These are phyloP conservation scores for Magnusiomyces ingens DNA, from an alignment of 1,139 yeast species.

Conservation along the genomic window DNA sequence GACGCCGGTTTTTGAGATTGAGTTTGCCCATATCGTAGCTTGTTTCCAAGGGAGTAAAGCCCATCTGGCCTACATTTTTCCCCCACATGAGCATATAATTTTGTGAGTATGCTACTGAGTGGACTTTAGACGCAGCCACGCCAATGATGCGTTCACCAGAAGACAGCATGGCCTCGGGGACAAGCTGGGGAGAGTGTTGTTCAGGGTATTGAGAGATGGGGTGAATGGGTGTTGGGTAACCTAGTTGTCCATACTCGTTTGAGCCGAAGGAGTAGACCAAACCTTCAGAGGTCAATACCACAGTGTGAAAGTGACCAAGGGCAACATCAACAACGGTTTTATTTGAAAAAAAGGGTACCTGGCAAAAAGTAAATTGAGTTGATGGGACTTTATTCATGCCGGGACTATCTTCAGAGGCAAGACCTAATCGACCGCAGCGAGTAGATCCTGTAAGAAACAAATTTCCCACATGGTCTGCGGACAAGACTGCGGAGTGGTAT, in stretches of 20 bases:
- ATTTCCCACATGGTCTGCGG: conserved; percentile 43
- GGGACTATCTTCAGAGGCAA: conserved; percentile 30
- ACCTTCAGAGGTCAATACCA: conserved; percentile 47
- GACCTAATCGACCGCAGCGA: conserved; percentile 67
- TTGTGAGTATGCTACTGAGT: conserved; percentile 56
- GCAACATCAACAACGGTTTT: conserved; percentile 40
- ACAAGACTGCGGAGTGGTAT: conserved; percentile 57
- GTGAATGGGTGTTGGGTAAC: conserved; percentile 35
- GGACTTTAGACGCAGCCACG: conserved; percentile 63
- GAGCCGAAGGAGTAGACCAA: conserved; percentile 73
- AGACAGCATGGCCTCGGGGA: conserved; percentile 41
- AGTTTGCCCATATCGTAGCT: conserved; percentile 13
- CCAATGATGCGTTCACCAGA: conserved; percentile 40
- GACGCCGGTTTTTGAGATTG: background rate
- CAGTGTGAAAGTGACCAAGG: conserved; percentile 60
- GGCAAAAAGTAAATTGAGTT: conserved; percentile 33
- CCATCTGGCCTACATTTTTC: conserved; percentile 80
- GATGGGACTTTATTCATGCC: conserved; percentile 11
- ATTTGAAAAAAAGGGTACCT: conserved; percentile 34
- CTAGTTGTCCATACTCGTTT: conserved; percentile 60
- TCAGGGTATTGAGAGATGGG: conserved; percentile 9
- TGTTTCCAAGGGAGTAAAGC: conserved; percentile 35
- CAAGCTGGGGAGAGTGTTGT: conserved; percentile 44
- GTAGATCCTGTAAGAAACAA: conserved; percentile 62
- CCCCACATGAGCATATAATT: conserved; percentile 68